Evolutionary conservation across 2,329 filamentous ascomycete species (phyloP).

Genomic region (Fusarium chaquense): DNA sequence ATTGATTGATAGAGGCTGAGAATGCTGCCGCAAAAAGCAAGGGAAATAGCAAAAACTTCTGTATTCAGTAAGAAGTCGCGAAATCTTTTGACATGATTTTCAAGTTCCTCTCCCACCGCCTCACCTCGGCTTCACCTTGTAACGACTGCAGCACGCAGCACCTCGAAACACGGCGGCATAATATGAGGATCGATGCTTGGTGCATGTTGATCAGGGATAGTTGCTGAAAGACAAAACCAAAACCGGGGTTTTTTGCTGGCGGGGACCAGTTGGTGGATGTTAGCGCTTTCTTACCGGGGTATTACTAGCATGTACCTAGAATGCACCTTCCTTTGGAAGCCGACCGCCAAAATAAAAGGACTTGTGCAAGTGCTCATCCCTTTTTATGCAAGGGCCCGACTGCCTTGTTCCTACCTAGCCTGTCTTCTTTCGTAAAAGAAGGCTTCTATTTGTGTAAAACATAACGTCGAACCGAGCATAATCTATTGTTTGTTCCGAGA

Average conservation of each 20-base stretch:
- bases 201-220: conserved; percentile 45
- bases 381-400: conserved; percentile 13
- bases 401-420: conserved; percentile 1
- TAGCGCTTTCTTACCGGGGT: conserved; percentile 18
- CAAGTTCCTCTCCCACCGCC: conserved; percentile 11
- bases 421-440: neutral
- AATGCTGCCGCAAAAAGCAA: conserved; percentile 4
- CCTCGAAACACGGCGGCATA: conserved; percentile 23
- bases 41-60: conserved; percentile 5
- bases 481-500: neutral
- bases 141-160: neutral
- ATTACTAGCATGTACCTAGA: conserved; percentile 7
- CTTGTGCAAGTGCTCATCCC: conserved; percentile 25
- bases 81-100: neutral
- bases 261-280: conserved; percentile 8
- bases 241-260: conserved; percentile 23
- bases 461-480: conserved; percentile 2
- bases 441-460: conserved; percentile 7
- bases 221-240: conserved; percentile 29
- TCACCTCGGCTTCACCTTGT: conserved; percentile 12
- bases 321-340: conserved; percentile 28
- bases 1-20: conserved; percentile 23
- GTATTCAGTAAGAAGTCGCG: neutral
- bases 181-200: conserved; percentile 43
- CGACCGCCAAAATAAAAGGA: conserved; percentile 22